Evolutionary conservation across 805 yeast genomes (phyloP), one percentile per base, ranked within the genome.

Genomic region (Candida palmyrensis): DNA sequence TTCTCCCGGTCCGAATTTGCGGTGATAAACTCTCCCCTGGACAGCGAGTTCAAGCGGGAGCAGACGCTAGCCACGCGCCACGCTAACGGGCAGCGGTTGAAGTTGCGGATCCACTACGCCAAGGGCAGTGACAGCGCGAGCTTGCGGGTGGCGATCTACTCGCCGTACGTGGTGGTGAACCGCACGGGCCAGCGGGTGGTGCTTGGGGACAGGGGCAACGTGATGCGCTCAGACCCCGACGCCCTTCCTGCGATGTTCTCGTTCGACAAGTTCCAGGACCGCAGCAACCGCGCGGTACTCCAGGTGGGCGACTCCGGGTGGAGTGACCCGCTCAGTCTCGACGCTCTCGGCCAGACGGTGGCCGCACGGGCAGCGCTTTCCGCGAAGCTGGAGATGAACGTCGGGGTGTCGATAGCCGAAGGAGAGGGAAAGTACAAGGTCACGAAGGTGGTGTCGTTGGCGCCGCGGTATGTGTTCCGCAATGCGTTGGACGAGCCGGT

Each of bases 121-220:
- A 68, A 71, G 29, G 65, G 63, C 14, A 59, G 66, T 14, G 66
- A 68, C 0, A 63, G 71, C 7, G 70, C 82, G 2, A 84, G 87
- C 19, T 62, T 79, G 41, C 73, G 76, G 41, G 71, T 87, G 2
- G 72, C 74, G 9, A 66, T 92, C n/a, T 87, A 77, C 49, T 66
- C 96, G 0, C 97, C 97, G 0, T 92, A 90, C 49, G 67, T 92
- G 28, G 62, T 92, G 12, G 63, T 89, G 41, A 94, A 92, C 55
- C 68, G 83, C 47, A 86, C 96, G 0, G 89, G 84, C 2, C 72
- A 70, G 39, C 76, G 76, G 42, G 41, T 92, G 10, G 68, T 63
- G 29, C 55, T 88, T 11, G 62, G 68, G 39, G 80, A 75, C 32
- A 79, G 79, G 21, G 66, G 71, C 18, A 84, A 82, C 49, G 59